Evolutionary conservation across 352 stramenopile genomes (phyloP), one percentile per base, ranked within the genome.

Genomic region (Pythium monospermum): DNA sequence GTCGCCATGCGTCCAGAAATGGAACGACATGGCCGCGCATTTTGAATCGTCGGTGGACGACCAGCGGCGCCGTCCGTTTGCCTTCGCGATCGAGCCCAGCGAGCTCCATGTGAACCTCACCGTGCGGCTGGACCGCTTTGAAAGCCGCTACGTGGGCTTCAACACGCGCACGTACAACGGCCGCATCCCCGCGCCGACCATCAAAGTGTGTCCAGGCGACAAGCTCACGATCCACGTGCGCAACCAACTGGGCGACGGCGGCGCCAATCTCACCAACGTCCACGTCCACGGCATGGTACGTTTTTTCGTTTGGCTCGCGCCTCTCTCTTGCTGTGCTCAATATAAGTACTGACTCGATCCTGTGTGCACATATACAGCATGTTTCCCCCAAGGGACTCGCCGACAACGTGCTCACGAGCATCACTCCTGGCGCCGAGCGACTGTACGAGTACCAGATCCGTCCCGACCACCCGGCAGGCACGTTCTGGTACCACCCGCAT

Each of bases 401-500:
- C 15, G 76, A 89, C 47, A 87, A 89, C 48, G 71, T 89, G 21
- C 62, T 87, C 42, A 66, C 61, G 28, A 78, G 64, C 59, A 76
- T 89, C 25, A 38, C 52, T 21, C 71, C 81, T 0, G 64, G 72
- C 38, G 63, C 46, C 12, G 64, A 75, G 36, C 68, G 71, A 16
- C 43, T 49, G 49, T 91, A 89, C 59, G 66, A 71, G 32, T 91
- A 87, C 56, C 57, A 74, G n/a, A 82, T 91, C 47, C 73, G 76
- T 1, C 38, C 58, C 1, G 73, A 91, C 49, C 80, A 91, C 53
- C 77, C 80, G 11, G 48, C 73, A 7, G 80, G 80, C 12, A 88
- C 80, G 40, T 91, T 87, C 49, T 91, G 80, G 80, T 91, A 91
- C 50, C 80, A 91, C 48, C 76, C 80, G 15, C 80, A 91, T 58